Base-by-base conservation (phyloP, 805 yeast genomes). In the Zygotorulaspora chibaensis region DNA sequence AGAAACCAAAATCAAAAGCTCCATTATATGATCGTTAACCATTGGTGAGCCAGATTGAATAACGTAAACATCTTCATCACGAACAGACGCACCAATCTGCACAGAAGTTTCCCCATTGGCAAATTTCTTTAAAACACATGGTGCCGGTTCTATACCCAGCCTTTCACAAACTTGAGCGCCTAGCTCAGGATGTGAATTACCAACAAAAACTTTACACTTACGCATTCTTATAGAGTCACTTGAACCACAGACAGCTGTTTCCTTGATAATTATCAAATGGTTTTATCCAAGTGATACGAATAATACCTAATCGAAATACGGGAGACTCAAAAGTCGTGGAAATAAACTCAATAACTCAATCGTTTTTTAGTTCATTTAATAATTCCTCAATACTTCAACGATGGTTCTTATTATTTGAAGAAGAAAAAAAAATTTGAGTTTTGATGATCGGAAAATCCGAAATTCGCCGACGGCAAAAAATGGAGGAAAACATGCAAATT, bases 81-180 rank as follows among this genome's bases (percentile, higher is more conserved):
- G 80, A 38, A 93, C 96, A 28, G 95, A 87, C 26, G 84, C 90
- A 38, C 97, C 96, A 54, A 91, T 87, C 64, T 87, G 96, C 38
- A 95, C 96, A 37, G 95, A 85, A 3, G 99, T 93, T 71, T 93
- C 99, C 45, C 99, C 99, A 63, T 93, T 93, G 52, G 96, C 86
- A 69, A 93, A 93, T 68, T 89, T 90, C 68, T 86, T 84, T 56
- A 91, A 73, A 8, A 93, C 80, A 62, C 95, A 87, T 25, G 96
- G 95, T 25, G 97, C 98, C 9, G 96, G 89, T 59, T 87, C 87
- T 35, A 89, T 89, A 29, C 98, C 98, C 35, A 93, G 72, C 44
- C 90, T 76, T 49, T 87, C 87, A 69, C 99, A 93, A 36, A 93
- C 95, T 52, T 87, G 74, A 51, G 80, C 75, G 33, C 99, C 99